Evolutionary conservation across 2,329 filamentous ascomycete genomes (phyloP), one percentile per base, ranked within the genome.

Genomic region (Amylocarpus encephaloides): DNA sequence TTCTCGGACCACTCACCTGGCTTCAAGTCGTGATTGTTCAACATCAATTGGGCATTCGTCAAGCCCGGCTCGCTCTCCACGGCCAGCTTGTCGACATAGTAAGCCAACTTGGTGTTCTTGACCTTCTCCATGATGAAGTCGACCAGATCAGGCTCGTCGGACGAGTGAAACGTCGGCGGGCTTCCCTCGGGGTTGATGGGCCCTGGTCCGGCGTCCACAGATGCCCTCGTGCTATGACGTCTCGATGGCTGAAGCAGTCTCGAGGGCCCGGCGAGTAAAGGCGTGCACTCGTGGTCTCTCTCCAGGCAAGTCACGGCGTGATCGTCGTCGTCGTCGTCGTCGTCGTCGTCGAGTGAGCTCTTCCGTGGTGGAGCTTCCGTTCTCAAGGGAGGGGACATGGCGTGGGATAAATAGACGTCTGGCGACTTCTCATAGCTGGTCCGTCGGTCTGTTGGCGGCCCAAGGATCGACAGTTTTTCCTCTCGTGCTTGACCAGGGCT

Each of bases 1-100:
- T 48, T 32, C 46, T 51, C 44, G 18, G 18, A 49, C 45, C 52
- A 49, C 59, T 45, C 62, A 75, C 73, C 74, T 65, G 76, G 76
- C 59, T 88, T 90, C 57, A 93, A 74, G 69, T 93, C 88, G 66
- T 88, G 71, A 67, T 95, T 95, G 59, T 82, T 87, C 65, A 96
- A 78, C 80, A 95, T 90, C 59, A 94, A 74, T 73, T 95, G 88
- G 13, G 83, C 78, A 47, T 78, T 83, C 6, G 83, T 86, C 62
- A 96, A 76, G 41, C 88, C 88, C 1, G 84, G 80, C 68, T 95
- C 90, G 48, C 78, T 72, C 49, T 86, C 77, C 51, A 93, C 86
- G 41, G 86, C 82, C 50, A 91, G 66, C 72, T 80, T 90, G 38
- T 78, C 67, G 49, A 68, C 68, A 16, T 51, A 61, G 41, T 63